Conservation (phyloP, 768 basidiomycete species). For the Auricularia cornea region DNA sequence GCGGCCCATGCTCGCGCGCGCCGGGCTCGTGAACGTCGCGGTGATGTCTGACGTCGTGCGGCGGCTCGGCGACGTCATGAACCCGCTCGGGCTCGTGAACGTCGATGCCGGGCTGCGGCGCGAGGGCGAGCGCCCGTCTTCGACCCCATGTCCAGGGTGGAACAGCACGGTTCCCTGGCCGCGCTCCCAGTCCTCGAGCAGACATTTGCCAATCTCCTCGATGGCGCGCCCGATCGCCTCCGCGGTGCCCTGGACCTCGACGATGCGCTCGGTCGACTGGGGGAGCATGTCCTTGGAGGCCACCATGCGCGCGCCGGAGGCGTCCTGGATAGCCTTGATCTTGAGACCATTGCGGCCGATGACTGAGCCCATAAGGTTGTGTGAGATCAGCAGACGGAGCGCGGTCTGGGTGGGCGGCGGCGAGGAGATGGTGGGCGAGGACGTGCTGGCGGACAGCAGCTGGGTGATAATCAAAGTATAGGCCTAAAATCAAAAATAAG, state of each 20-base stretch:
- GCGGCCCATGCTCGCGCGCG: background rate
- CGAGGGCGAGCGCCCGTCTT: conserved; percentile 45
- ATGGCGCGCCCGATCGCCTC: conserved; percentile 91
- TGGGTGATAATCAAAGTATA: conserved; percentile 92
- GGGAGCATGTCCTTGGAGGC: conserved; percentile 99
- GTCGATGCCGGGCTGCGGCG: conserved; percentile 35
- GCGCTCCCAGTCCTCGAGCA: conserved; percentile 95
- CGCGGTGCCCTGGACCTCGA: conserved; percentile 91
- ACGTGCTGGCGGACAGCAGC: conserved; percentile 66
- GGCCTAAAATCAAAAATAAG: conserved; percentile 43
- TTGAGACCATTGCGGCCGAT: conserved; percentile 94
- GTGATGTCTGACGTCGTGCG: background rate
- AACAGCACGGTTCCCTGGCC: conserved; percentile 90
- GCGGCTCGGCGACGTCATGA: conserved; percentile 12
- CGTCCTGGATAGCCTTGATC: conserved; percentile 98
- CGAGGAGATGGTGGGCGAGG: conserved; percentile 51
- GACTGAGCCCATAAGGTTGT: conserved; percentile 99
- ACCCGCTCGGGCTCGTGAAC: conserved; percentile 31
- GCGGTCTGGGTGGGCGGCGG: conserved; percentile 57
- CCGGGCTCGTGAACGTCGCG: background rate
- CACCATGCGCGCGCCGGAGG: conserved; percentile 94
- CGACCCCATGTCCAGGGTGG: conserved; percentile 76
- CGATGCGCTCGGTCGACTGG: conserved; percentile 97
- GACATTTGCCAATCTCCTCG: conserved; percentile 90
- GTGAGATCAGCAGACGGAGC: conserved; percentile 94